Percentiles rank a stretch among this genome's conserved stretches.
Evolutionary conservation across 176 grass and related monocot genomes (phyloP).

Genomic region (Coix lacrymajobi): DNA sequence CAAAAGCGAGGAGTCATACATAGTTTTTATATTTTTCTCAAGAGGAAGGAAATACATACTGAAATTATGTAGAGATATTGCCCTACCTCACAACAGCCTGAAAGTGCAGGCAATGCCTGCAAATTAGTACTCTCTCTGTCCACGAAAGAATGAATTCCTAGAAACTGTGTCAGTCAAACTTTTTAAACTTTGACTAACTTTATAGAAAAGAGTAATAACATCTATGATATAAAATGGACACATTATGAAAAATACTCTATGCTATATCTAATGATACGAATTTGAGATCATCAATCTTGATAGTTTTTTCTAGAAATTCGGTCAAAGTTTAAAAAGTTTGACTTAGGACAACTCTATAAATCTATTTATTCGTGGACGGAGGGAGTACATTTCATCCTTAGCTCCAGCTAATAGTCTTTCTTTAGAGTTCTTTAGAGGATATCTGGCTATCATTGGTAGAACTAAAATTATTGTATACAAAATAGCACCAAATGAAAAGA

Average conservation of each 20-base stretch:
- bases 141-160: too few relatives aligned
- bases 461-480: slow-evolving; percentile 85
- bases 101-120: slow-evolving; percentile 77
- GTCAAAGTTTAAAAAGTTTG: too few relatives aligned
- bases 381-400: slow-evolving; percentile 61
- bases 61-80: slow-evolving; percentile 10
- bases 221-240: too few relatives aligned
- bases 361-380: too few relatives aligned
- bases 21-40: neutral
- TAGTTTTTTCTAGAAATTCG: too few relatives aligned
- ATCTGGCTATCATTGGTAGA: slow-evolving; percentile 67
- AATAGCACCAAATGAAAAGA: slow-evolving; percentile 17
- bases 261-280: too few relatives aligned
- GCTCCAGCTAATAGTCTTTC: slow-evolving; percentile 59
- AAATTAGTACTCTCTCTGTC: slow-evolving; percentile 48
- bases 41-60: neutral
- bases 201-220: too few relatives aligned
- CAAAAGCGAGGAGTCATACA: slow-evolving; percentile 25
- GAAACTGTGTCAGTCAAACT: too few relatives aligned
- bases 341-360: too few relatives aligned
- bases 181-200: too few relatives aligned
- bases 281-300: too few relatives aligned
- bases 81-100: slow-evolving; percentile 85
- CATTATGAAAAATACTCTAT: too few relatives aligned
- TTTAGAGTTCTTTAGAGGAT: slow-evolving; percentile 66